Base-by-base conservation (phyloP, 2,329 filamentous ascomycete genomes). In the Lachnellula cervina region DNA sequence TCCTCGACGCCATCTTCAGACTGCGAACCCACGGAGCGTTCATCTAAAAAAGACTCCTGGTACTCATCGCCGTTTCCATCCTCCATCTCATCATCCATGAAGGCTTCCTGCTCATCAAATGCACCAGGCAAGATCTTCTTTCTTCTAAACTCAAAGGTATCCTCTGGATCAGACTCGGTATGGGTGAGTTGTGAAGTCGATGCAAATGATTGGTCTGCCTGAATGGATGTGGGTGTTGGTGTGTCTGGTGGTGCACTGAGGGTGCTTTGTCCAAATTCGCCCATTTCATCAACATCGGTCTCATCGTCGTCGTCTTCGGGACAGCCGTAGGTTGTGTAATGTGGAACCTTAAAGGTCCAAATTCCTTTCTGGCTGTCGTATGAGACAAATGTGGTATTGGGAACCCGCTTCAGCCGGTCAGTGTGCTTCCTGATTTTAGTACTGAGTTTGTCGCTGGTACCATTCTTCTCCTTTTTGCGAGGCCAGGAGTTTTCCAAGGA, bases 241-340 rank as follows among this genome's bases (percentile, higher is more conserved):
- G 64, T 68, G 53, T 68, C 64, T 8, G 65, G 64, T 62, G 72
- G 75, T 63, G 72, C 74, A 71, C 74, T 78, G 54, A 79, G 69
- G 59, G 74, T 75, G 71, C 77, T 80, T 67, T 77, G 74, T 55
- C 73, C 73, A 59, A 75, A 75, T 67, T 75, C 71, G 68, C 73
- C 64, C 34, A 68, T 68, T 57, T 64, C 67, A 34, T 76, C 73
- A 59, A 78, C 77, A 64, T 83, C 83, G 7, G 77, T 77, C 47
- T 86, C 87, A 45, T 91, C 89, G 42, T 89, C 79, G 32, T 79
- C 76, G 32, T 60, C 59, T 16, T 89, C 90, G 61, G 93, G 88
- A 52, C 97, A 79, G 42, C 89, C 92, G 69, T 99, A 99, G 1
- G 91, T 96, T 1, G 93, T 97, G 71, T 95, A 99, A 72, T 99